Base-by-base conservation (phyloP, 495 filamentous ascomycete species). In the Jackrogersella minutella region DNA sequence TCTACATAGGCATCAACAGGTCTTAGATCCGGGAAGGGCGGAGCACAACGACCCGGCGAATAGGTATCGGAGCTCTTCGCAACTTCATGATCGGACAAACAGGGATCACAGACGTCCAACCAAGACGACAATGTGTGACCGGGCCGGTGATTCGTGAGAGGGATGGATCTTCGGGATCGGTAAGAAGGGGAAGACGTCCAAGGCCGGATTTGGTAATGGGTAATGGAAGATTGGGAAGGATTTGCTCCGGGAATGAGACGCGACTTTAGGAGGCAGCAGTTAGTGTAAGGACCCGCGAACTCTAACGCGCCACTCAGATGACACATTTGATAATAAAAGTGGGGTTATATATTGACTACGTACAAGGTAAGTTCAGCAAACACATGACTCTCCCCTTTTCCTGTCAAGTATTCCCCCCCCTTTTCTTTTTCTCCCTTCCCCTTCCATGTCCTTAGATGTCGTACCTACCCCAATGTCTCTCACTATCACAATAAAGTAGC, bases 41-140 rank as follows among this genome's bases (percentile, higher is more conserved):
- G 56, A 40, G 50, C 36, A 14, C 31, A 39, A 62, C 22, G 30
- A 30, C 37, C 37, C 24, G 43, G 30, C 21, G 11, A 43, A 22
- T 19, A 31, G 21, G n/a, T 24, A 30, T 16, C 40, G 50, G 59
- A 56, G 31, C 2, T 33, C 30, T 55, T 40, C 14, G 37, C 51
- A 39, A 34, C 37, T 47, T 69, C 60, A 64, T 64, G 50, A 22
- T 54, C 60, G 61, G 66, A 34, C 19, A n/a, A 22, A 46, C 50
- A 56, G 46, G 40, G 39, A 47, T 51, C 9, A 36, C 37, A 47
- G 24, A 28, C 36, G 50, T 11, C 9, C 4, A 49, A 41, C 43
- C 52, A 37, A 58, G 17, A 50, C 26, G 53, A 30, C 26, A 28
- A 19, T n/a, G 14, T 53, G 5, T n/a, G 31, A 22, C 41, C 58